phyloP scores from a whole-genome alignment of 345 rosid species.

The Pistacia atlantica region DNA sequence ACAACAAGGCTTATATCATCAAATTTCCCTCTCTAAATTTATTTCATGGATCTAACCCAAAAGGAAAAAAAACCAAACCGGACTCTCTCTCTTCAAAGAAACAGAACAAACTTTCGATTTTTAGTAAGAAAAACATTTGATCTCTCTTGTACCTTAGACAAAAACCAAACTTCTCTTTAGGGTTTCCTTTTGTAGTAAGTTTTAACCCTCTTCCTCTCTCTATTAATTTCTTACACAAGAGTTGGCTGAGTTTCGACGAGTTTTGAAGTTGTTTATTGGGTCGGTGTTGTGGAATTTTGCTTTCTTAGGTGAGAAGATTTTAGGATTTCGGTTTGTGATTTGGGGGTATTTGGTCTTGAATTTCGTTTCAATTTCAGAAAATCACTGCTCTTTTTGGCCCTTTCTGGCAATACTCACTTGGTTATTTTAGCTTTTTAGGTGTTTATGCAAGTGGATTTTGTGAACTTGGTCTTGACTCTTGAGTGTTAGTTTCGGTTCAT shows the following conservation, averaged over 20 bases:
- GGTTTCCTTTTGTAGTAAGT: conserved; percentile 6
- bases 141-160: background rate
- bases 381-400: background rate
- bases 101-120: background rate
- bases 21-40: background rate
- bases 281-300: conserved; percentile 10
- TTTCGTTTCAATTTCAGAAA: background rate
- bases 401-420: background rate
- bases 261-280: conserved; percentile 6
- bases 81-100: background rate
- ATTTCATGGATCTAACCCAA: no score
- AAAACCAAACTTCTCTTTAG: background rate
- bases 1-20: background rate
- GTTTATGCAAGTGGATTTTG: background rate
- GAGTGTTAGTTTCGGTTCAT: background rate
- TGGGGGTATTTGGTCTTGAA: background rate
- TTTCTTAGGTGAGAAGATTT: background rate
- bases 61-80: background rate
- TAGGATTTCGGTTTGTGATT: background rate
- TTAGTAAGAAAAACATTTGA: background rate
- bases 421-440: background rate
- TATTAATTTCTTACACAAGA: background rate
- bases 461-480: background rate
- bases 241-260: conserved; percentile 21
- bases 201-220: background rate